These are phyloP conservation scores for Saussurea involucrata DNA, from an alignment of 129 eudicot genomes.

Conservation along the genomic window DNA sequence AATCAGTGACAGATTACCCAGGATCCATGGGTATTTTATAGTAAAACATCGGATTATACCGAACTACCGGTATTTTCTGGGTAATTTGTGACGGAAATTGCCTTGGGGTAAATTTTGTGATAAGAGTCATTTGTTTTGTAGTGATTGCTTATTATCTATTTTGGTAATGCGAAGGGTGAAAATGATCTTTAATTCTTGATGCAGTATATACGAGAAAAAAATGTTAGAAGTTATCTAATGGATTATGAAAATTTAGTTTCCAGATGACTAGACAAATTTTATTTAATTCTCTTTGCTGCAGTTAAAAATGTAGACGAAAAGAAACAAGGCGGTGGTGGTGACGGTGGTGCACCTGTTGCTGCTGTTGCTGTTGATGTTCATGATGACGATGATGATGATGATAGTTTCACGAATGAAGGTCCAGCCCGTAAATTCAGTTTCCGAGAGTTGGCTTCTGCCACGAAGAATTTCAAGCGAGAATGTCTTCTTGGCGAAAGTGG, in stretches of 20 bases:
- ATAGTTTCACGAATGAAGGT: not conserved
- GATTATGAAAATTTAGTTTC: not conserved
- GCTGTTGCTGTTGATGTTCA: not conserved
- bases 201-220: not conserved
- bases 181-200: not conserved
- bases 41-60: no score
- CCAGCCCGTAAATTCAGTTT: constrained; percentile 42
- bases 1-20: no score
- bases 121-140: no score
- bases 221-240: not conserved
- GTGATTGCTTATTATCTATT: no score
- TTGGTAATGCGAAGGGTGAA: not conserved
- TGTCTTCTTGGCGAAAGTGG: constrained; percentile 72
- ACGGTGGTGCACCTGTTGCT: not conserved
- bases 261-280: not conserved
- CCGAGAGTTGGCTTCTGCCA: constrained; percentile 60
- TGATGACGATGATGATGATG: not conserved
- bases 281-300: not conserved
- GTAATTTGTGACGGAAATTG: no score
- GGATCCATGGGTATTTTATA: no score
- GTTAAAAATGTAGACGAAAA: constrained; percentile 10
- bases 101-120: no score
- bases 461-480: constrained; percentile 64
- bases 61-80: no score
- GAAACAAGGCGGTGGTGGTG: not conserved